Base-by-base conservation (phyloP, 179 eudicot genomes). In the Nepenthes alata region DNA sequence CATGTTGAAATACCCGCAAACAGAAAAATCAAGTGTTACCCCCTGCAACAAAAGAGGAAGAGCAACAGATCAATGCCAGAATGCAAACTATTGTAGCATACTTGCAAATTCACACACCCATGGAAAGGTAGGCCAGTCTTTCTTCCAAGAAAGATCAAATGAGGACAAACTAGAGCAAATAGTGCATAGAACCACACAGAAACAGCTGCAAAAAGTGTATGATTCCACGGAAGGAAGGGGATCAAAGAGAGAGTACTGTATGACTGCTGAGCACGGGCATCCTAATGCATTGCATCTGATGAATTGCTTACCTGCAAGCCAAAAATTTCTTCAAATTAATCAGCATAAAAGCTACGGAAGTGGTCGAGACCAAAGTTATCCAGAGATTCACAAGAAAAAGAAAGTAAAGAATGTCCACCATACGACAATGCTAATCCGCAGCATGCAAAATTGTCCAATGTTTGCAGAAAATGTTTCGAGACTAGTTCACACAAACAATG, bases 191-290 rank as follows among this genome's bases (percentile, higher is more conserved):
- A 48, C 35, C 35, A 25, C 64, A 60, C 72, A 57, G 45, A 12
- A 65, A 47, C 38, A 59, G 36, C 61, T 9, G 41, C 44, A 37
- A 41, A 61, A 48, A 13, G 36, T 38, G 53, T 53, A 51, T 10
- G 62, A 63, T 62, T 25, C 55, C 47, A 51, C 44, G 65, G 74
- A 65, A 47, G 66, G 56, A 59, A 72, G 75, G 69, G 83, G 77
- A 10, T 37, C 54, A 37, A 74, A 75, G 67, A 64, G 79, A 74
- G 64, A 66, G 14, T 38, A 79, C 35, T 6, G 2, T 49, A 57
- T 48, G 12, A 64, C 60, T 51, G 36, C 54, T 53, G 49, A 51
- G 34, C 53, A 60, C 48, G n/a, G 35, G 2, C 47, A 59, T 44
- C 38, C 63, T 36, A 39, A 50, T 49, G 8, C 70, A 35, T 5